A percentile compares a stretch with the other conserved stretches of the same genome.
These are phyloP conservation scores for Neurospora tetraspora DNA, from an alignment of 495 filamentous ascomycete genomes.

Conservation along the genomic window DNA sequence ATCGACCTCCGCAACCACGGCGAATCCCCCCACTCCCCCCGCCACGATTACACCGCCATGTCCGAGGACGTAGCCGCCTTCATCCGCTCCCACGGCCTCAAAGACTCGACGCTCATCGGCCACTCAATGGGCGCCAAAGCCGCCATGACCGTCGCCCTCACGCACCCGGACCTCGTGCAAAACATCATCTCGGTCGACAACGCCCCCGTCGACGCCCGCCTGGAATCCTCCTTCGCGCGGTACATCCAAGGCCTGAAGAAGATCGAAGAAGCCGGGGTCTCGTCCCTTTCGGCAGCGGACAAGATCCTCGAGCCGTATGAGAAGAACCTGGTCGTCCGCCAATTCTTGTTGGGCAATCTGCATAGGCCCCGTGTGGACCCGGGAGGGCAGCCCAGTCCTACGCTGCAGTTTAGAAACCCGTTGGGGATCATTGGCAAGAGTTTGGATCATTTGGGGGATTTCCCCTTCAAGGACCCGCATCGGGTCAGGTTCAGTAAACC, in stretches of 20 bases:
- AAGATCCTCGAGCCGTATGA: conserved; percentile 70
- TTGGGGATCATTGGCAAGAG: conserved; percentile 26
- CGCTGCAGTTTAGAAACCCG: conserved; percentile 38
- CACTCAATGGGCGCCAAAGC: conserved; percentile 98
- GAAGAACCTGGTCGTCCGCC: conserved; percentile 63
- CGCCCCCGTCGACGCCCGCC: conserved; percentile 68
- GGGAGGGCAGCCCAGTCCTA: background rate
- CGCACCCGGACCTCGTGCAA: conserved; percentile 50
- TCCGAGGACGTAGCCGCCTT: conserved; percentile 80
- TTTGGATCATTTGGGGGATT: conserved; percentile 61
- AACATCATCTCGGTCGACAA: conserved; percentile 84
- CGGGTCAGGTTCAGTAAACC: conserved; percentile 58
- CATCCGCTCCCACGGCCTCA: conserved; percentile 61
- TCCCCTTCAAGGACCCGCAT: conserved; percentile 64
- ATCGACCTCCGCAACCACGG: conserved; percentile 94
- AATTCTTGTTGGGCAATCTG: conserved; percentile 91
- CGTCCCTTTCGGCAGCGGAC: conserved; percentile 68
- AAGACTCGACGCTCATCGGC: conserved; percentile 68
- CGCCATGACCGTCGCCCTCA: conserved; percentile 79
- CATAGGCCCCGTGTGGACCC: conserved; percentile 31
- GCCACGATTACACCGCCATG: conserved; percentile 78
- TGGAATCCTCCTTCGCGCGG: conserved; percentile 63
- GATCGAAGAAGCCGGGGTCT: conserved; percentile 57
- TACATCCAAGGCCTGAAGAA: conserved; percentile 81
- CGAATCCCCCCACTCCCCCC: conserved; percentile 65